phyloP scores from a whole-genome alignment of 2,329 filamentous ascomycete genomes.

The Calonectria henricotiae region DNA sequence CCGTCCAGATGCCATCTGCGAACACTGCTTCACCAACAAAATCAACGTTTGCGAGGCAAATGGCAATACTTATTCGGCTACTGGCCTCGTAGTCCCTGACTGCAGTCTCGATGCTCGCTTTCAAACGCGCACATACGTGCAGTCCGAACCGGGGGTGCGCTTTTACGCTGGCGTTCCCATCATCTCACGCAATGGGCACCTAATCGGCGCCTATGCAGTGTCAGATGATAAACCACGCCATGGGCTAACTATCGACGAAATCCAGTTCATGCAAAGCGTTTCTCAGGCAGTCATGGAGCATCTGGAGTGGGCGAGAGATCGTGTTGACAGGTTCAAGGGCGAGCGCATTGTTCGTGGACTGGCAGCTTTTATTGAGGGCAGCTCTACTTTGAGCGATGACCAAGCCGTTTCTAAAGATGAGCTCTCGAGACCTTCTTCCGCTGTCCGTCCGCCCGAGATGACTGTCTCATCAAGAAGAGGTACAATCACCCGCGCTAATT shows the following conservation, averaged over 20 bases:
- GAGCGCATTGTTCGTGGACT: conserved; percentile 72
- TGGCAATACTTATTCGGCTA: conserved; percentile 50
- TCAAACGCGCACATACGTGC: conserved; percentile 54
- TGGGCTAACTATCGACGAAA: conserved; percentile 65
- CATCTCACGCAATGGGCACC: conserved; percentile 67
- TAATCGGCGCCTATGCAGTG: conserved; percentile 75
- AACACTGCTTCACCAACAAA: conserved; percentile 50
- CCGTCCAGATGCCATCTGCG: conserved; percentile 57
- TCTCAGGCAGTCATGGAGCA: conserved; percentile 74
- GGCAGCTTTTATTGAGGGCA: conserved; percentile 70
- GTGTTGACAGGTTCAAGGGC: conserved; percentile 68
- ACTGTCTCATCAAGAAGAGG: conserved; percentile 36
- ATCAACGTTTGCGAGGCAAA: conserved; percentile 48
- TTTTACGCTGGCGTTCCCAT: conserved; percentile 71
- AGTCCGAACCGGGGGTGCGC: conserved; percentile 54
- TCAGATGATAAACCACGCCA: conserved; percentile 71
- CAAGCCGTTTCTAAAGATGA: conserved; percentile 32
- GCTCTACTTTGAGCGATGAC: conserved; percentile 52
- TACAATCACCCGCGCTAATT: conserved; percentile 10
- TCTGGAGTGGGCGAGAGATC: conserved; percentile 70
- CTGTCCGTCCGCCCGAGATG: conserved; percentile 43
- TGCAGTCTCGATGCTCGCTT: conserved; percentile 57
- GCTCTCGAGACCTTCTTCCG: conserved; percentile 30
- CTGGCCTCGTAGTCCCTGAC: conserved; percentile 54
- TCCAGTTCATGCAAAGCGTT: conserved; percentile 72